Evolutionary conservation across 257 asterid genomes (phyloP).

Genomic region (Orobanche coerulescens): DNA sequence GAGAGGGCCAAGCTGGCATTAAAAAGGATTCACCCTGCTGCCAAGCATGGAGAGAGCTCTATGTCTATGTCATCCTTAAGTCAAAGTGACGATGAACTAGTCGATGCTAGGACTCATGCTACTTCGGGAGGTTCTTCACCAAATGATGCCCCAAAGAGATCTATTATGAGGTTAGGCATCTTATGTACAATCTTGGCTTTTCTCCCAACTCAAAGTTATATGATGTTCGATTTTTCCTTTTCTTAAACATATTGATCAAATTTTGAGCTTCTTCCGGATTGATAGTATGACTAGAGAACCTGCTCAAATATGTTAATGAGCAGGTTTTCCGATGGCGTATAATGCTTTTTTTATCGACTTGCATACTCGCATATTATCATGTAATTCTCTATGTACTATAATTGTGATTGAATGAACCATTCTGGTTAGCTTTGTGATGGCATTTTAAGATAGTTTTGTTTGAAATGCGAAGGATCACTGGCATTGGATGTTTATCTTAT

Average conservation of each 20-base stretch:
- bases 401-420: not conserved
- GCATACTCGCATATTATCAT: not conserved
- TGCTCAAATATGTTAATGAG: not conserved
- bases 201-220: conserved; percentile 4
- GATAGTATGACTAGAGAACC: not conserved
- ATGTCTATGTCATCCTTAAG: conserved; percentile 30
- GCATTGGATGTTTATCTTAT: conserved; percentile 16
- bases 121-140: conserved; percentile 73
- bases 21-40: conserved; percentile 51
- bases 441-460: conserved; percentile 20
- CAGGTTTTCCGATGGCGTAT: not conserved
- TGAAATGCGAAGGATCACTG: conserved; percentile 18
- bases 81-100: conserved; percentile 69
- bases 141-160: conserved; percentile 61
- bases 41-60: conserved; percentile 61
- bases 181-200: conserved; percentile 12
- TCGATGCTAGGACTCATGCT: conserved; percentile 45
- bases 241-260: not conserved
- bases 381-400: not conserved
- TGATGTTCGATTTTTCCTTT: not conserved
- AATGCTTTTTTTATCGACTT: not conserved
- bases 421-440: not conserved
- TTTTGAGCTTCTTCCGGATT: not conserved
- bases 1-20: conserved; percentile 73
- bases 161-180: conserved; percentile 63